A percentile compares a stretch with the other conserved stretches of the same genome.
phyloP scores from a whole-genome alignment of 495 filamentous ascomycete genomes.

The Cairneyella variabilis region DNA sequence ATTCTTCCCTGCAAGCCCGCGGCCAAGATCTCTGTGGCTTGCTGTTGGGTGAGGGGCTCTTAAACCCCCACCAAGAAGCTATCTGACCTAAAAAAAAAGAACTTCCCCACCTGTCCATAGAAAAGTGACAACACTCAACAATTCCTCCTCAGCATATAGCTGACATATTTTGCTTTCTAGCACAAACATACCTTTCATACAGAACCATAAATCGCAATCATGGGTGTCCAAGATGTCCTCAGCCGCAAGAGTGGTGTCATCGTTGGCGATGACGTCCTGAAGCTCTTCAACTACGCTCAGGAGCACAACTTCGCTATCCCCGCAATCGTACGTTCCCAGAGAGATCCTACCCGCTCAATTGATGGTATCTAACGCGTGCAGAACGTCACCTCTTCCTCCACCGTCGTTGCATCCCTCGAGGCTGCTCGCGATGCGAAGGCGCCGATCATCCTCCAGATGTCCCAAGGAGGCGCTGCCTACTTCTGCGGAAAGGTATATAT shows the following conservation, averaged over 20 bases:
- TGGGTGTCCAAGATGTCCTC: slow-evolving; percentile 65
- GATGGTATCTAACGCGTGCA: slow-evolving; percentile 20
- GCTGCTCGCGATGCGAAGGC: slow-evolving; percentile 85
- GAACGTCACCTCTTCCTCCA: slow-evolving; percentile 91
- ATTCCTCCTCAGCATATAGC: slow-evolving; percentile 6
- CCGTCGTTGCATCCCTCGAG: slow-evolving; percentile 83
- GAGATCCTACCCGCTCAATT: not conserved
- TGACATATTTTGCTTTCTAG: slow-evolving; percentile 4
- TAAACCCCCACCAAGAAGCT: slow-evolving; percentile 1
- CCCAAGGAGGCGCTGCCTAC: slow-evolving; percentile 91
- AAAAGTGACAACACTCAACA: not conserved
- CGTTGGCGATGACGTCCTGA: slow-evolving; percentile 78
- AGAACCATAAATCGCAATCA: slow-evolving; percentile 36
- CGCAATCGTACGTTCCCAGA: slow-evolving; percentile 62
- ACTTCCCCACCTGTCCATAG: not conserved
- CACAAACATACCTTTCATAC: slow-evolving; percentile 5
- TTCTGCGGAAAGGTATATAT: slow-evolving; percentile 81
- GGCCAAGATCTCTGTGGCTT: not conserved
- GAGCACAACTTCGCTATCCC: slow-evolving; percentile 87
- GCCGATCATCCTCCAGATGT: slow-evolving; percentile 87
- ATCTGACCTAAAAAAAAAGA: not conserved
- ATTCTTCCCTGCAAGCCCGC: not conserved
- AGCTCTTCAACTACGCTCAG: slow-evolving; percentile 83
- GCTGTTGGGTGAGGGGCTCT: not conserved
- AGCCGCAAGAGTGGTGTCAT: slow-evolving; percentile 81